Conservation (phyloP, 2,329 filamentous ascomycete species). For the Massarina eburnea region DNA sequence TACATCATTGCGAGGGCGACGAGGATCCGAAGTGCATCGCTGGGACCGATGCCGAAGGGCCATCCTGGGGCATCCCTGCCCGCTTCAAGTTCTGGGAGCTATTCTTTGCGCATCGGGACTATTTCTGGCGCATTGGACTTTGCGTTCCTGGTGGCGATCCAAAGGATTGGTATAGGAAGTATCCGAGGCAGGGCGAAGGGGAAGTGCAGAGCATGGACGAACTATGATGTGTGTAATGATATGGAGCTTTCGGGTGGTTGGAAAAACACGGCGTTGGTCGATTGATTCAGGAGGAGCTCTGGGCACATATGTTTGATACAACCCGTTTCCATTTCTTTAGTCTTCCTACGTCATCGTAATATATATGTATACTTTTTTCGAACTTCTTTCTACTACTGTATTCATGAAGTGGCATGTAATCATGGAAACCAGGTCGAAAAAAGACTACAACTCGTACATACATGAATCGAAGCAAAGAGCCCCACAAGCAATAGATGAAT, state of each 20-base stretch:
- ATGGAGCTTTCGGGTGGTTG: too few species aligned
- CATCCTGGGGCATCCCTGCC: slow-evolving; percentile 46
- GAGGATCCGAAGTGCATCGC: slow-evolving; percentile 72
- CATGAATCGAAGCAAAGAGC: too few species aligned
- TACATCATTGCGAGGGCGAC: slow-evolving; percentile 72
- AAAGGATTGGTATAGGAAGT: slow-evolving; percentile 62
- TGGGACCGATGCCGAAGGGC: slow-evolving; percentile 47
- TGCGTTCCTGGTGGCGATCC: slow-evolving; percentile 82
- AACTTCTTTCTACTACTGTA: too few species aligned
- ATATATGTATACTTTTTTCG: too few species aligned
- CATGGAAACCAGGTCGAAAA: slow-evolving; percentile 9
- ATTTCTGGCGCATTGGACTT: slow-evolving; percentile 90
- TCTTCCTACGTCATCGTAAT: too few species aligned
- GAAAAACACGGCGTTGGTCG: too few species aligned
- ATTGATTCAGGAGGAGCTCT: too few species aligned
- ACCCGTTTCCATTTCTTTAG: too few species aligned
- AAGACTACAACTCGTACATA: too few species aligned
- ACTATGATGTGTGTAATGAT: slow-evolving; percentile 18
- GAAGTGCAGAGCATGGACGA: slow-evolving; percentile 19
- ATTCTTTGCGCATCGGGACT: slow-evolving; percentile 91
- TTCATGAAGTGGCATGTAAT: neutral
- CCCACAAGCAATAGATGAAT: too few species aligned
- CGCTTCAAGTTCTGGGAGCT: slow-evolving; percentile 84
- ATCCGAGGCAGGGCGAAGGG: slow-evolving; percentile 24
- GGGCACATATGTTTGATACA: too few species aligned